These are phyloP conservation scores for Bretschneidera sinensis DNA, from an alignment of 345 rosid genomes.

Conservation along the genomic window DNA sequence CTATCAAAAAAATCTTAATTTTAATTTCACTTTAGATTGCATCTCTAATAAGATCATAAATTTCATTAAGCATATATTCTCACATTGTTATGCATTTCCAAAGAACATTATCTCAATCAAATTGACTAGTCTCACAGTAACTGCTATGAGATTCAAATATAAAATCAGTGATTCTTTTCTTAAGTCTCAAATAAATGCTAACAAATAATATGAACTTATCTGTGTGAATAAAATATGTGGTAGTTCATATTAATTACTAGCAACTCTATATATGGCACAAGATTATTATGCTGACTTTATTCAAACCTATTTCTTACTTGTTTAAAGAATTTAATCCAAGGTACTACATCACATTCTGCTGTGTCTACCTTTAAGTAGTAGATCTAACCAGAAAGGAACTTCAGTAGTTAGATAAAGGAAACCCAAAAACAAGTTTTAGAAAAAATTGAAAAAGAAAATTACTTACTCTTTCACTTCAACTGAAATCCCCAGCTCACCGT, in stretches of 20 bases:
- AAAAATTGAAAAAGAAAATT: slow-evolving; percentile 7
- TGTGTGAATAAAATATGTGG: background rate
- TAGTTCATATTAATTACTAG: too few relatives aligned
- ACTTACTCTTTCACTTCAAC: slow-evolving; percentile 63
- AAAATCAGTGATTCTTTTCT: background rate
- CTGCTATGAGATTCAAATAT: background rate
- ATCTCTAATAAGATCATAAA: too few relatives aligned
- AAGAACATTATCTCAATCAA: too few relatives aligned
- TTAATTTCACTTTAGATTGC: too few relatives aligned
- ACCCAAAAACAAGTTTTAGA: background rate
- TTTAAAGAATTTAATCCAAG: too few relatives aligned
- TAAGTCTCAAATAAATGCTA: background rate
- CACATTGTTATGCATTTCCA: too few relatives aligned
- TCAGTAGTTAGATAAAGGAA: too few relatives aligned
- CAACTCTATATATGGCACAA: background rate
- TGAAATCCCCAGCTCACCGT: slow-evolving; percentile 44
- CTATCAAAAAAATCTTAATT: too few relatives aligned
- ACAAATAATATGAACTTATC: background rate
- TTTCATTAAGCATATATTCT: too few relatives aligned
- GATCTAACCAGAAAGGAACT: slow-evolving; percentile 10
- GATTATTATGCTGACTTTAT: background rate
- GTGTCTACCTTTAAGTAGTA: background rate
- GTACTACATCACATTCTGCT: too few relatives aligned
- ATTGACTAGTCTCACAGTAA: background rate
- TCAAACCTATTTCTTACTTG: background rate